Evolutionary conservation across 495 filamentous ascomycete species (phyloP), one percentile per base, ranked within the genome.

Genomic region (Aspergillus mulundensis): DNA sequence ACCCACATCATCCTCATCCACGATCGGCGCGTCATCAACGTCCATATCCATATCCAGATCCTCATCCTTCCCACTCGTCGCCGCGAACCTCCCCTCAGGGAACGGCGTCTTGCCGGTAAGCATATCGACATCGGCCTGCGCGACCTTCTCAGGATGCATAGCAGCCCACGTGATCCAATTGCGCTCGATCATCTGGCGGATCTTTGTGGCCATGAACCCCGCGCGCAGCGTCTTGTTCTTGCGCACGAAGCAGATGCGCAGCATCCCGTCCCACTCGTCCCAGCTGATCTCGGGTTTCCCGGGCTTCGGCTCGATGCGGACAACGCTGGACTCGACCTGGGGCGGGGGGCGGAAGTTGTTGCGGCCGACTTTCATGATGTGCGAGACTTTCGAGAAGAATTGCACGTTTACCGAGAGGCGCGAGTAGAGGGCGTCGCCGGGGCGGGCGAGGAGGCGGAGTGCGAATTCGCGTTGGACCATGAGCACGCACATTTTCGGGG

Each of bases 341-440:
- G 93, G 93, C 18, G 93, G 92, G 1, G 94, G 94, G 62, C 88
- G 91, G 80, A 95, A 97, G 75, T 97, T 97, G 70, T 93, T 92
- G 60, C 86, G 86, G 28, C 91, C 90, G 25, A 96, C 91, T 74
- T 95, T 95, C 84, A 92, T 87, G 61, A 95, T 86, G 65, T 95
- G 90, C 43, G 84, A 84, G 38, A 91, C 85, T 57, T 86, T 88
- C 15, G 91, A 87, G 87, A 89, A 96, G 81, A 97, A 96, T 68
- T 97, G 94, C 21, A 88, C 90, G 60, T 97, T 97, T 25, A 94
- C 92, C 7, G 81, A 86, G 28, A 97, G 81, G 12, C 93, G 82
- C 58, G 86, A 88, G 72, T 96, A 97, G 16, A 97, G 84, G 30
- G 88, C 78, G 61, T 96, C 91, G 7, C 85, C 85, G 0, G 90